These are phyloP conservation scores for Penicillium italicum DNA, from an alignment of 2,329 filamentous ascomycete species.

Conservation along the genomic window DNA sequence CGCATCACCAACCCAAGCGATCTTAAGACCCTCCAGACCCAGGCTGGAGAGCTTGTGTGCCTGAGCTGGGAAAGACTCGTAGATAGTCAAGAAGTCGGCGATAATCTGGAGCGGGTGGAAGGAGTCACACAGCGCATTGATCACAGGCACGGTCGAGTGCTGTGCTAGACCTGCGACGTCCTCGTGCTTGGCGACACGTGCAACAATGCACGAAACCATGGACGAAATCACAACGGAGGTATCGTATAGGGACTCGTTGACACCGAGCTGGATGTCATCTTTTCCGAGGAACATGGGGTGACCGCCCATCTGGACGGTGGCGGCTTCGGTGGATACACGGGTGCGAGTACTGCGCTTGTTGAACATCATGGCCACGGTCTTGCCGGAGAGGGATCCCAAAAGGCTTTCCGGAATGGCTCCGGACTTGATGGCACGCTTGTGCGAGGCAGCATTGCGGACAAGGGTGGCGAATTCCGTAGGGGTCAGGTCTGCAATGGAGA, in stretches of 20 bases:
- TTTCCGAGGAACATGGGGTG: conserved; percentile 96
- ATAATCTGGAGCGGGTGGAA: conserved; percentile 94
- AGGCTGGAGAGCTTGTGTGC: conserved; percentile 47
- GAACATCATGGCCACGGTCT: conserved; percentile 93
- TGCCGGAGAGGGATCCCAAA: conserved; percentile 62
- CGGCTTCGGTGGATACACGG: conserved; percentile 87
- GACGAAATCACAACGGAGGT: conserved; percentile 91
- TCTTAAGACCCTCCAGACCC: conserved; percentile 76
- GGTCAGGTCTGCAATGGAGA: conserved; percentile 84
- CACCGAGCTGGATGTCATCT: conserved; percentile 93
- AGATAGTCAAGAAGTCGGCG: conserved; percentile 87
- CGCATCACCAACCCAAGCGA: conserved; percentile 93
- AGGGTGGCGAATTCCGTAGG: conserved; percentile 75
- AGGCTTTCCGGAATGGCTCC: conserved; percentile 59
- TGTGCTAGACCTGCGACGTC: conserved; percentile 68
- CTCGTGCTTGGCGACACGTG: conserved; percentile 72
- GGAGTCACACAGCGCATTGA: conserved; percentile 83
- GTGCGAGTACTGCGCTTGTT: conserved; percentile 93
- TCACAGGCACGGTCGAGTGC: conserved; percentile 73
- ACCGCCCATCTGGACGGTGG: conserved; percentile 81
- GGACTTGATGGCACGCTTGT: conserved; percentile 75
- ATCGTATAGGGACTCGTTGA: conserved; percentile 90
- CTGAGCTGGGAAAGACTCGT: conserved; percentile 66
- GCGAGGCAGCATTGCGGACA: conserved; percentile 72
- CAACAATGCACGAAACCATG: conserved; percentile 81